phyloP scores from a whole-genome alignment of 768 basidiomycete genomes.

The Boletus vermiculosoides region DNA sequence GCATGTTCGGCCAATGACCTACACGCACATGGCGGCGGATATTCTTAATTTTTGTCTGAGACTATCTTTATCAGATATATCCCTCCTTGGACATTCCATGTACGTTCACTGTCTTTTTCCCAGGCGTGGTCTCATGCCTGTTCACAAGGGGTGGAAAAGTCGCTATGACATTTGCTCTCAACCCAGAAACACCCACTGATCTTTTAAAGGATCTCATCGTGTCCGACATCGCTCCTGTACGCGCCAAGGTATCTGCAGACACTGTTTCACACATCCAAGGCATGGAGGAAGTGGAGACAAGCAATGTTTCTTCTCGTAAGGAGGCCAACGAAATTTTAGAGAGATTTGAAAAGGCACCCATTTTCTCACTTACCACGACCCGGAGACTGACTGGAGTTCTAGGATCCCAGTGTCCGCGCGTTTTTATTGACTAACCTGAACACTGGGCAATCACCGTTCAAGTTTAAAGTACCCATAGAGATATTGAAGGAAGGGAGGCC shows the following conservation, averaged over 20 bases:
- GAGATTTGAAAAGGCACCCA: conserved; percentile 59
- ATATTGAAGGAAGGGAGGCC: conserved; percentile 60
- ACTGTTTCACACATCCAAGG: conserved; percentile 64
- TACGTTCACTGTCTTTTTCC: conserved; percentile 36
- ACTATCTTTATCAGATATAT: conserved; percentile 55
- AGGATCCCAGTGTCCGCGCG: conserved; percentile 74
- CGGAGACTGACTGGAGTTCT: conserved; percentile 8
- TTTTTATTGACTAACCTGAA: conserved; percentile 86
- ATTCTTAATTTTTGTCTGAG: conserved; percentile 63
- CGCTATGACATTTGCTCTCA: conserved; percentile 67
- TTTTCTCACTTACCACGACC: neutral
- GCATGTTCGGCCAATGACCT: conserved; percentile 70
- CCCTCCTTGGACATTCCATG: conserved; percentile 91
- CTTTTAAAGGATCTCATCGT: conserved; percentile 61
- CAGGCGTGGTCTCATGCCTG: neutral
- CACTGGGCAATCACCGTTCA: conserved; percentile 37
- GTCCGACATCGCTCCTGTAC: conserved; percentile 79
- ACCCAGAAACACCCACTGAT: conserved; percentile 39
- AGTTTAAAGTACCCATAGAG: conserved; percentile 73
- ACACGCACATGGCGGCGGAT: conserved; percentile 77
- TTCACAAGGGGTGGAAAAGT: conserved; percentile 77
- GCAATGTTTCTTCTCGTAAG: conserved; percentile 55
- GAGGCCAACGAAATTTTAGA: conserved; percentile 68
- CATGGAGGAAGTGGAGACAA: conserved; percentile 71
- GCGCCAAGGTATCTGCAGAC: conserved; percentile 55